Evolutionary conservation across 345 rosid species (phyloP).

Genomic region (Odontarrhena argentea): DNA sequence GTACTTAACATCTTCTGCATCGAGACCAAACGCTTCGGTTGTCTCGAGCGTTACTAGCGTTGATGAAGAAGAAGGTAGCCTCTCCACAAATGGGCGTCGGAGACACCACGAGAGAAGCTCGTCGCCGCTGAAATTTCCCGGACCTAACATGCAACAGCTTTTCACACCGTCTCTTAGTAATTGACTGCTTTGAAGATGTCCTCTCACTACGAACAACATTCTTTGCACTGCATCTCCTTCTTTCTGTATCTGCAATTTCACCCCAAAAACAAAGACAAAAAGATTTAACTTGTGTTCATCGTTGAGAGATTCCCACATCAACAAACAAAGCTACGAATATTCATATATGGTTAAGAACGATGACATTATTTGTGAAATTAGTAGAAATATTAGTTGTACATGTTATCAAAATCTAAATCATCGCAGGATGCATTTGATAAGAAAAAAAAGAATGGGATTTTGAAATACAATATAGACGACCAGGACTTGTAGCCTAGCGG

Average conservation of each 20-base stretch:
- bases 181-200: slow-evolving; percentile 97
- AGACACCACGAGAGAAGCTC: slow-evolving; percentile 97
- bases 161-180: slow-evolving; percentile 78
- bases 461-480: too few relatives aligned
- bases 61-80: slow-evolving; percentile 83
- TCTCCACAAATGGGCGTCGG: slow-evolving; percentile 80
- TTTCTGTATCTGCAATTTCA: slow-evolving; percentile 61
- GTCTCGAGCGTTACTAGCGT: slow-evolving; percentile 89
- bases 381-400: too few relatives aligned
- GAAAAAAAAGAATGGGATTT: too few relatives aligned
- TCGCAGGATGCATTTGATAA: too few relatives aligned
- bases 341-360: too few relatives aligned
- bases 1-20: slow-evolving; percentile 85
- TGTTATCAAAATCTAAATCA: too few relatives aligned
- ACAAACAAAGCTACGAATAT: not conserved
- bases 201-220: slow-evolving; percentile 94
- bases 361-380: too few relatives aligned
- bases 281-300: not conserved
- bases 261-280: not conserved
- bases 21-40: slow-evolving; percentile 89
- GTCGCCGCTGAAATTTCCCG: slow-evolving; percentile 95
- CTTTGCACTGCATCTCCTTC: slow-evolving; percentile 96
- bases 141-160: slow-evolving; percentile 95
- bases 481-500: too few relatives aligned
- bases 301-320: slow-evolving; percentile 1